phyloP scores from a whole-genome alignment of 768 basidiomycete species.

The Serendipita sp. region DNA sequence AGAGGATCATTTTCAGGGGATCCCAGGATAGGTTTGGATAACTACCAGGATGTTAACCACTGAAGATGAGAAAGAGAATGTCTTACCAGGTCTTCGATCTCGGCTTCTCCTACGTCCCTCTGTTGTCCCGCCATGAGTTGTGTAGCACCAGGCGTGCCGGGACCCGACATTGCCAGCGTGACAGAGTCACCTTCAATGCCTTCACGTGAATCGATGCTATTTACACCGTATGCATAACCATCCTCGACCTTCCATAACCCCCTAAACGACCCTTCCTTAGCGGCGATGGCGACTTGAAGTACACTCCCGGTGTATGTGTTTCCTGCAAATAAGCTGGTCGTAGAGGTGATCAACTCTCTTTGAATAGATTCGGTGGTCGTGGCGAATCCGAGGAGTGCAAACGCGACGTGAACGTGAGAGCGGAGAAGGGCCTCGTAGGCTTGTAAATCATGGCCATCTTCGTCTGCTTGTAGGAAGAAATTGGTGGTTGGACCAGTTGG shows the following conservation, averaged over 20 bases:
- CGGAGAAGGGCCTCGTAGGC: conserved; percentile 73
- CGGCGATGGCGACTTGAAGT: conserved; percentile 82
- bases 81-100: conserved; percentile 61
- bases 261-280: conserved; percentile 67
- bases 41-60: conserved; percentile 24
- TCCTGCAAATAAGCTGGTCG: conserved; percentile 68
- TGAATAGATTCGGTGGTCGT: conserved; percentile 76
- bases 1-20: conserved; percentile 79
- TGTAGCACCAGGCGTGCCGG: not conserved
- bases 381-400: conserved; percentile 60
- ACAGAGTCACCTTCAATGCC: conserved; percentile 21
- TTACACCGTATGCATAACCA: conserved; percentile 85
- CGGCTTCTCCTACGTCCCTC: conserved; percentile 62
- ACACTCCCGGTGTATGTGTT: conserved; percentile 72
- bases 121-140: conserved; percentile 28
- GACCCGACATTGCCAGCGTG: not conserved
- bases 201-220: conserved; percentile 41
- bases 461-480: not conserved
- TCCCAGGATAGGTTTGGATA: conserved; percentile 61
- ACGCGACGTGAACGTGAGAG: conserved; percentile 78
- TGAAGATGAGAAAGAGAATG: conserved; percentile 7
- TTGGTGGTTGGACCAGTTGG: conserved; percentile 11
- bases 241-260: conserved; percentile 76
- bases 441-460: conserved; percentile 38
- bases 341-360: conserved; percentile 60